Conservation (phyloP, 257 asterid species). For the Fraxinus americana region DNA sequence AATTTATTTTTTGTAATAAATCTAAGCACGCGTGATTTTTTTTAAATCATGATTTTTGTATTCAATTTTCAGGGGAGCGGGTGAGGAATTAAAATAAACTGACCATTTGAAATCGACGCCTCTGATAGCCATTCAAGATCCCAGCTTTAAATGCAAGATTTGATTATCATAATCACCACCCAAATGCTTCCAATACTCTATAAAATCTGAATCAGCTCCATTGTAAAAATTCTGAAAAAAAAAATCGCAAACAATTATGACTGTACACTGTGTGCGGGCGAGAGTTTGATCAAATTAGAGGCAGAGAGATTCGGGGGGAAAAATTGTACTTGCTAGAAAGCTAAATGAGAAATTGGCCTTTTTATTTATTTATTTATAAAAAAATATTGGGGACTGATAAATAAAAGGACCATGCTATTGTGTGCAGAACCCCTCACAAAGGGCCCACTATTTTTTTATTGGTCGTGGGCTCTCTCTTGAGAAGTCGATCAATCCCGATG, state of each 20-base stretch:
- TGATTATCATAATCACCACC: conserved; percentile 33
- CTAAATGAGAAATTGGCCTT: not conserved
- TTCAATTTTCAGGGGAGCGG: not conserved
- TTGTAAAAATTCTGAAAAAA: not conserved
- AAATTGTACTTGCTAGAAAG: not conserved
- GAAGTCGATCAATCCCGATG: no score
- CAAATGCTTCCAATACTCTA: not conserved
- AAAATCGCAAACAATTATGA: not conserved
- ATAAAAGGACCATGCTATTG: not conserved
- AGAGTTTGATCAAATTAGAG: not conserved
- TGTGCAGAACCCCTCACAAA: no score
- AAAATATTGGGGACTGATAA: not conserved
- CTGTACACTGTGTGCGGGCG: not conserved
- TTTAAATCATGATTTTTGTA: not conserved
- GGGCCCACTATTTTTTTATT: no score
- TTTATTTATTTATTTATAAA: not conserved
- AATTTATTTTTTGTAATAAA: conserved; percentile 3
- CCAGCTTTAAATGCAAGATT: conserved; percentile 35
- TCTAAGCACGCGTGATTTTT: not conserved
- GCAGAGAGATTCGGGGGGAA: not conserved
- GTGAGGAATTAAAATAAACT: conserved; percentile 20
- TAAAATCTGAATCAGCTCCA: not conserved
- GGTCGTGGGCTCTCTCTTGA: no score
- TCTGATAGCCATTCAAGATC: conserved; percentile 69
- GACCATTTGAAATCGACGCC: conserved; percentile 95